Conservation (phyloP, 140 eudicot genomes). For the Erigeron philadelphicus region DNA sequence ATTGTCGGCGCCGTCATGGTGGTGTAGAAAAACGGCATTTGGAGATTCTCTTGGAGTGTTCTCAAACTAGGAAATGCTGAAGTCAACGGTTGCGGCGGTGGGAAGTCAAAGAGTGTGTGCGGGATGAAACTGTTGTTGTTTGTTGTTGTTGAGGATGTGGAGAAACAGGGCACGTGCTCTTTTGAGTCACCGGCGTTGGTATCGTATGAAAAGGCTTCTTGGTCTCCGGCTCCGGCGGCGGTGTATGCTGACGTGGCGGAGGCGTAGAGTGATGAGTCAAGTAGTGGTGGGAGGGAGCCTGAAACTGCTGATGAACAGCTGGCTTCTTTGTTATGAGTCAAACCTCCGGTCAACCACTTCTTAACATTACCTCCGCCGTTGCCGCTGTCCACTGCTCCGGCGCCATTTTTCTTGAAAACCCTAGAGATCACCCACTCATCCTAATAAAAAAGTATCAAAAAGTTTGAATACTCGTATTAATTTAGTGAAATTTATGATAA, state of each 20-base stretch:
- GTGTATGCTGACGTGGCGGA: conserved; percentile 36
- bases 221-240: conserved; percentile 25
- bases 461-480: too few species aligned
- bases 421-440: conserved; percentile 98
- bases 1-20: conserved; percentile 32
- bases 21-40: conserved; percentile 45
- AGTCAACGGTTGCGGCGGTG: conserved; percentile 35
- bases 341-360: conserved; percentile 31
- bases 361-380: conserved; percentile 9
- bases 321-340: conserved; percentile 13
- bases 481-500: too few species aligned
- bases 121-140: conserved; percentile 18
- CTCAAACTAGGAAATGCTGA: conserved; percentile 57
- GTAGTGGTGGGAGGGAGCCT: conserved; percentile 57
- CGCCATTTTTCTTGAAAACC: conserved; percentile 63
- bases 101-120: conserved; percentile 34
- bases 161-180: conserved; percentile 99
- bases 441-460: conserved; percentile 20
- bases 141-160: conserved; percentile 48
- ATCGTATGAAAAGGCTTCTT: conserved; percentile 46
- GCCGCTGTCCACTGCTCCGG: conserved; percentile 27
- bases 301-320: conserved; percentile 44
- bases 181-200: conserved; percentile 32
- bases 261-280: conserved; percentile 53
- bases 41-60: conserved; percentile 71